phyloP scores from a whole-genome alignment of 345 rosid species.

The Hevea brasiliensis region DNA sequence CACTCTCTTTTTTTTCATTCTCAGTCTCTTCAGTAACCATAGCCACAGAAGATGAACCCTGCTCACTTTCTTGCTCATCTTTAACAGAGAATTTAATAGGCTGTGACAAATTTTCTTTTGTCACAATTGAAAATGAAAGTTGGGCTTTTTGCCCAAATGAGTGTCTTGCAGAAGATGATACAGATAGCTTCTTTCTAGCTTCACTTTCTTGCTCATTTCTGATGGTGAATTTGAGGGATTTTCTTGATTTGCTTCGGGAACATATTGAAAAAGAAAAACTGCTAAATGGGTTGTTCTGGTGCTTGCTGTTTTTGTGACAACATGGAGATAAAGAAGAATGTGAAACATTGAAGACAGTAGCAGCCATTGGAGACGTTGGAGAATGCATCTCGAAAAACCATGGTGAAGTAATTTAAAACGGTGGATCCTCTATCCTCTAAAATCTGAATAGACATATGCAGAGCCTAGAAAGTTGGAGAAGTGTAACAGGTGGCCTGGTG shows the following conservation, averaged over 20 bases:
- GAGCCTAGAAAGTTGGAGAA: constrained; percentile 21
- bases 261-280: not conserved
- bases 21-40: constrained; percentile 41
- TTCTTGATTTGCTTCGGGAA: not conserved
- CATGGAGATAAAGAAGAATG: not conserved
- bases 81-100: constrained; percentile 39
- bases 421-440: no score
- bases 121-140: constrained; percentile 11
- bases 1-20: constrained; percentile 19
- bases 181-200: not conserved
- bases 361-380: constrained; percentile 12
- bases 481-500: not conserved
- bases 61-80: constrained; percentile 44
- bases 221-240: not conserved
- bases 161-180: constrained; percentile 1
- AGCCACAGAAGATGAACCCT: constrained; percentile 44
- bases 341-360: not conserved
- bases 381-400: not conserved
- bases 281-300: not conserved
- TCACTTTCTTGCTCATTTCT: constrained; percentile 7
- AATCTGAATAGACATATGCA: not conserved
- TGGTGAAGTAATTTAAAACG: not conserved
- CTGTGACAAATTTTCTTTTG: not conserved
- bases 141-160: constrained; percentile 7
- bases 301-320: not conserved